phyloP scores from a whole-genome alignment of 2,329 filamentous ascomycete genomes.

The Fusarium chuoi region DNA sequence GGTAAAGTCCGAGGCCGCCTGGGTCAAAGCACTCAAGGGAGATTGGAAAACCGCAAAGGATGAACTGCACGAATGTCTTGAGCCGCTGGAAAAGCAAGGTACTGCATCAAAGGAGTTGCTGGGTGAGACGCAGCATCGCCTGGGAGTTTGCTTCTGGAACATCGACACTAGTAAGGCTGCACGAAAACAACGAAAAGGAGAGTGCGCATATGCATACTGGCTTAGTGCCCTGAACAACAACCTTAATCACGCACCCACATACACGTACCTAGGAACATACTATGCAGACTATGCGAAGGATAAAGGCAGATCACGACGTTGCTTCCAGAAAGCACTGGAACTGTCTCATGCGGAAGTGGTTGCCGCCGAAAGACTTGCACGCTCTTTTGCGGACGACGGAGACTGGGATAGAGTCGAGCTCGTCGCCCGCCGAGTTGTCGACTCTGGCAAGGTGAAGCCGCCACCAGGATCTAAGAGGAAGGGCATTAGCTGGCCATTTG shows the following conservation, averaged over 20 bases:
- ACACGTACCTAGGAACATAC: slow-evolving; percentile 89
- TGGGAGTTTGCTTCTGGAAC: slow-evolving; percentile 90
- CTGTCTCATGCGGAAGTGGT: slow-evolving; percentile 86
- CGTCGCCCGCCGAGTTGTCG: slow-evolving; percentile 87
- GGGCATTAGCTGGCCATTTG: slow-evolving; percentile 95
- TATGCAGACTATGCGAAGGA: slow-evolving; percentile 93
- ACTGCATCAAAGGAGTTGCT: slow-evolving; percentile 73
- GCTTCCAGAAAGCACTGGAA: slow-evolving; percentile 96
- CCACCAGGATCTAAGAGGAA: slow-evolving; percentile 93
- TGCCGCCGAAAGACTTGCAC: slow-evolving; percentile 87
- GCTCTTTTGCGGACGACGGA: slow-evolving; percentile 85
- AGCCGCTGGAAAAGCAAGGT: slow-evolving; percentile 70
- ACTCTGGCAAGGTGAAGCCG: slow-evolving; percentile 92
- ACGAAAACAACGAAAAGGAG: slow-evolving; percentile 79
- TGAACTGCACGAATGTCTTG: slow-evolving; percentile 77
- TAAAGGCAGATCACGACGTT: slow-evolving; percentile 85
- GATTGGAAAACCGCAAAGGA: slow-evolving; percentile 74
- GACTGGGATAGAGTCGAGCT: slow-evolving; percentile 98
- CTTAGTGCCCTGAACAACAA: slow-evolving; percentile 86
- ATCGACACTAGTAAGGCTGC: slow-evolving; percentile 77
- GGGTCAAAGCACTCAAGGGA: slow-evolving; percentile 87
- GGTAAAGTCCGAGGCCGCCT: slow-evolving; percentile 87
- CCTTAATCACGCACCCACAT: slow-evolving; percentile 87
- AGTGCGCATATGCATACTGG: slow-evolving; percentile 80
- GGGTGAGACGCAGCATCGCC: slow-evolving; percentile 85